Evolutionary conservation across 768 basidiomycete species (phyloP).

Genomic region (Rhodotorula graminis): DNA sequence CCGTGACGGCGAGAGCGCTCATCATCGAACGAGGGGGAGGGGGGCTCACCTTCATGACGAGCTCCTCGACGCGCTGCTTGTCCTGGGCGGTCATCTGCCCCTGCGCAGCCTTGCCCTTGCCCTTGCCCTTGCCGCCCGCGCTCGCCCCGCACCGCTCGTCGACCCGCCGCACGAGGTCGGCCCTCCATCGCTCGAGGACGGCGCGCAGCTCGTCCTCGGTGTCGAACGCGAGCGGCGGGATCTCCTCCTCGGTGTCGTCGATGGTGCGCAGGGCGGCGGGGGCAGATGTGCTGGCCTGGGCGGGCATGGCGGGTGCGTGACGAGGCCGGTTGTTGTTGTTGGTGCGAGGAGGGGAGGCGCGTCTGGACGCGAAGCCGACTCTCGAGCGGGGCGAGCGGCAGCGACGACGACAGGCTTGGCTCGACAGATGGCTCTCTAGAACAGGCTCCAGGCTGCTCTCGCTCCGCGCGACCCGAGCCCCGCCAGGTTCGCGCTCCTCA

Average conservation of each 20-base stretch:
- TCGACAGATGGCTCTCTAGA: too few species aligned
- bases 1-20: not conserved
- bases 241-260: not conserved
- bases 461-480: too few species aligned
- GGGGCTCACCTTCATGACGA: slow-evolving; percentile 13
- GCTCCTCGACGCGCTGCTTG: not conserved
- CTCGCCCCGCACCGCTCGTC: too few species aligned
- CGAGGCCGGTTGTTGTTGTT: not conserved
- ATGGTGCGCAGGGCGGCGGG: not conserved
- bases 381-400: too few species aligned
- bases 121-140: not conserved
- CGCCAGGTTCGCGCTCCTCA: too few species aligned
- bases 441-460: too few species aligned
- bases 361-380: not conserved
- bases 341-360: not conserved
- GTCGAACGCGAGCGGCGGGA: slow-evolving; percentile 18
- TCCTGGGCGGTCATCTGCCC: not conserved
- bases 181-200: slow-evolving; percentile 4
- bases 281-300: not conserved
- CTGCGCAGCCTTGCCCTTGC: slow-evolving; percentile 1
- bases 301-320: not conserved
- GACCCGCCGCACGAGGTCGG: not conserved
- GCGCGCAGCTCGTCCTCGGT: slow-evolving; percentile 10
- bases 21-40: not conserved
- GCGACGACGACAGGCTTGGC: too few species aligned